Base-by-base conservation (phyloP, 2,329 filamentous ascomycete species). In the Dothidotthia symphoricarpi region DNA sequence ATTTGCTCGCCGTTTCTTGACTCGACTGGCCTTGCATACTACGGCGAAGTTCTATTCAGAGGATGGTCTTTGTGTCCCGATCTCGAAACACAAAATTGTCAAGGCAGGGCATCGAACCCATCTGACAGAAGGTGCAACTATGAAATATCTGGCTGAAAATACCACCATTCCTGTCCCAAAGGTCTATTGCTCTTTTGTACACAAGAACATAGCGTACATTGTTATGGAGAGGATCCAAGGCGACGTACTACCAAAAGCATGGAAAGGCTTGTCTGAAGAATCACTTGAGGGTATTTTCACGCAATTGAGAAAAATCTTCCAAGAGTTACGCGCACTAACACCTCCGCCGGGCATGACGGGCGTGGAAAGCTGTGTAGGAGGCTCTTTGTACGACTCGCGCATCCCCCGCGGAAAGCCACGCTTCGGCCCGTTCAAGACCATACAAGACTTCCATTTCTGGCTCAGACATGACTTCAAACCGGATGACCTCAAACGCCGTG, bases 141-240 rank as follows among this genome's bases (percentile, higher is more conserved):
- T 75, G 61, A 45, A 59, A 15, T 72, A 67, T 36, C 42, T 75
- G 25, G 53, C 63, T n/a, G 27, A 57, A 16, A 57, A 71, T 27
- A 75, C 71, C 6, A 54, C 57, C 3, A 63, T 76, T 16, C 72
- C 73, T 3, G 67, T 75, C 0, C 73, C 74, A 1, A 65, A 66
- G 11, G 59, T 75, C 2, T 59, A 71, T 43, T 73, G 63, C 42
- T 61, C 71, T 16, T 76, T 76, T 34, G 39, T 62, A 2, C 60
- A 67, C 43, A 66, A 67, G 11, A 66, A 64, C 15, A 46, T 49
- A 3, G 63, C 69, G 0, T 73, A 73, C 46, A 74, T 76, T 27
- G 60, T 75, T 2, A 77, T 76, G 73, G 51, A 64, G 24, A 40
- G 60, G 26, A 63, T 71, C 24, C 35, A 56, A 12, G 67, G 69